These are phyloP conservation scores for Botryotinia narcissicola DNA, from an alignment of 2,329 filamentous ascomycete genomes.

Conservation along the genomic window DNA sequence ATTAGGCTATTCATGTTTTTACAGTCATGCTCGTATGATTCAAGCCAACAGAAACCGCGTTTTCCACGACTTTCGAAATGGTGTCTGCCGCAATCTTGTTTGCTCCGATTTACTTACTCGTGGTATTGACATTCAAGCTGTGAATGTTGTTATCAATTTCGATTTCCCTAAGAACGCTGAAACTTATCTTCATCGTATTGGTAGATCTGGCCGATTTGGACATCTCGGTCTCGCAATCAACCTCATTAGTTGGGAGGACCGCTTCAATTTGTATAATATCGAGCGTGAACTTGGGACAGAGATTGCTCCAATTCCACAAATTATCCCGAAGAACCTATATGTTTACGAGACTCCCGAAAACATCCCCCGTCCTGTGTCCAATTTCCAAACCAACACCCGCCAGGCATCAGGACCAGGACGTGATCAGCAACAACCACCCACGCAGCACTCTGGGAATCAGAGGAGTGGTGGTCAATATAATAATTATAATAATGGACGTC, in stretches of 20 bases:
- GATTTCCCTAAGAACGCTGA: slow-evolving; percentile 99
- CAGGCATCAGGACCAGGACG: slow-evolving; percentile 31
- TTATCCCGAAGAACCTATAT: slow-evolving; percentile 96
- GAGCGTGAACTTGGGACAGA: slow-evolving; percentile 96
- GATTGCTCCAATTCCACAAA: slow-evolving; percentile 91
- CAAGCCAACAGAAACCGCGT: slow-evolving; percentile 96
- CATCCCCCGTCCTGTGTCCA: slow-evolving; percentile 79
- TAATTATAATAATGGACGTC: slow-evolving; percentile 33
- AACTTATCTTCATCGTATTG: slow-evolving; percentile 97
- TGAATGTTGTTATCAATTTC: slow-evolving; percentile 99
- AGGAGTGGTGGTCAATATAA: slow-evolving; percentile 26
- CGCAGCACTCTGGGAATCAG: slow-evolving; percentile 31
- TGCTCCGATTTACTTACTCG: slow-evolving; percentile 96
- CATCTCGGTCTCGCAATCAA: slow-evolving; percentile 98
- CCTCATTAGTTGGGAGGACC: slow-evolving; percentile 98
- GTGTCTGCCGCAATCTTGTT: slow-evolving; percentile 95
- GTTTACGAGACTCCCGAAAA: slow-evolving; percentile 96
- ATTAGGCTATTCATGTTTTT: slow-evolving; percentile 98
- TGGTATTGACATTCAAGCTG: slow-evolving; percentile 98
- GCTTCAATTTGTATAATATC: slow-evolving; percentile 98
- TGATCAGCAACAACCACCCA: slow-evolving; percentile 32
- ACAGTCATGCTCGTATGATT: slow-evolving; percentile 97
- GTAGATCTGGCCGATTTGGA: slow-evolving; percentile 93
- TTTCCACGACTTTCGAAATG: slow-evolving; percentile 98
- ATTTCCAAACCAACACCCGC: slow-evolving; percentile 39